Evolutionary conservation across 2,329 filamentous ascomycete genomes (phyloP), one percentile per base, ranked within the genome.

Genomic region (Lecanosticta acicola): DNA sequence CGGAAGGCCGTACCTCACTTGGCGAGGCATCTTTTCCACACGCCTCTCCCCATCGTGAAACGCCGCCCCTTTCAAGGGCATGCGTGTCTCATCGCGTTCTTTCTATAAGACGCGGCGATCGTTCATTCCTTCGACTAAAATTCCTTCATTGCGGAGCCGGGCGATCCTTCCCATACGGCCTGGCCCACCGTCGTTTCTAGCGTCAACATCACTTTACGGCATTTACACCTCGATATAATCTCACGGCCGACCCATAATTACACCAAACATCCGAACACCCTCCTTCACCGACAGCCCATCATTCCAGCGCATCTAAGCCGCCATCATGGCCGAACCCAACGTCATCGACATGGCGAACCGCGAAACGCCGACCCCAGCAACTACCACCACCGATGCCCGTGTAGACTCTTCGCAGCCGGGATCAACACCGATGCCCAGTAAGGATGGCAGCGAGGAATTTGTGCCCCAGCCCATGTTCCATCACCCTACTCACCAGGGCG

Each of bases 401-500:
- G n/a, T 7, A 7, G n/a, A 35, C 33, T 35, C 33, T 7, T 8
- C 33, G 7, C 33, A 35, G 5, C 24, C 24, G 11, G 24, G 11
- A 29, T 29, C 24, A 29, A 29, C 24, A 7, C 11, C 24, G 7
- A 7, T 11, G 24, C 8, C 14, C 35, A 11, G 19, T 18, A 8
- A 37, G 18, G 35, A 37, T 9, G 9, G 14, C 17, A 20, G 19
- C 14, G 39, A 41, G 2, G 39, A 41, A 4, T 33, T 33, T 14
- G 29, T 41, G 3, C 39, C 39, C 3, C 29, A 16, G 26, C 39
- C 39, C 13, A 45, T 47, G 36, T 50, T 45, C 17, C 50, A 48
- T 32, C 36, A 41, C 19, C 44, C 45, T 2, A 55, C 51, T 3
- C 47, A 51, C 10, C 56, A 57, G 34, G 41, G 43, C n/a, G 47